Base-by-base conservation (phyloP, 495 filamentous ascomycete genomes). In the Pyrenula aspistea region DNA sequence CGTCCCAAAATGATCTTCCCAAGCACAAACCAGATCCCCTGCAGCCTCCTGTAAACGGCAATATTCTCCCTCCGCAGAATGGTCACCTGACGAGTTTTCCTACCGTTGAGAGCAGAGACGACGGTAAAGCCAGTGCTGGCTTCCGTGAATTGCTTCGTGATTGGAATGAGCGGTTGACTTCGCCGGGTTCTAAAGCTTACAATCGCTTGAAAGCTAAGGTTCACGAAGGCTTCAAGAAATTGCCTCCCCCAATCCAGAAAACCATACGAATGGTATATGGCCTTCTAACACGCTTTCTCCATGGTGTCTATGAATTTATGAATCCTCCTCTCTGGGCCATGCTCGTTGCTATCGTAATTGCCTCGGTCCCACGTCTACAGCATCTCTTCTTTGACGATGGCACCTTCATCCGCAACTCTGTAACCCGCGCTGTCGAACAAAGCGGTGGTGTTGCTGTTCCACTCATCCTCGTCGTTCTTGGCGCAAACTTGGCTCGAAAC, bases 311-410 rank as follows among this genome's bases (percentile, higher is more conserved):
- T 87, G 86, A 86, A 36, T 93, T 96, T 69, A 97, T 98, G 93
- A 98, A 97, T 69, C 92, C 93, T 3, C 94, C 93, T 0, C 82
- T 98, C 1, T 97, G 91, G 89, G 92, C 93, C 10, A 97, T 98
- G 92, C 75, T 97, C 1, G 71, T 81, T 20, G 87, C 94, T 19
- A 85, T 97, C 56, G 66, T 96, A 56, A 85, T 97, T 2, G 93
- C 94, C 24, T 95, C 89, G 1, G 79, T 96, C n/a, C 94, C 93
- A 0, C 67, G 75, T 1, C 77, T 97, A 1, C 91, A 98, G 67
- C 71, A 72, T 24, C 71, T 91, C 12, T 97, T 98, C 74, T 98
- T 96, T 73, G 75, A 83, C 51, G 83, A 88, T 12, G 93, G 91
- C 23, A 89, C 90, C 2, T 96, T 98, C 62, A 73, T 98, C 58